Conservation (phyloP, 768 basidiomycete species). For the Asterophora lycoperdoides region DNA sequence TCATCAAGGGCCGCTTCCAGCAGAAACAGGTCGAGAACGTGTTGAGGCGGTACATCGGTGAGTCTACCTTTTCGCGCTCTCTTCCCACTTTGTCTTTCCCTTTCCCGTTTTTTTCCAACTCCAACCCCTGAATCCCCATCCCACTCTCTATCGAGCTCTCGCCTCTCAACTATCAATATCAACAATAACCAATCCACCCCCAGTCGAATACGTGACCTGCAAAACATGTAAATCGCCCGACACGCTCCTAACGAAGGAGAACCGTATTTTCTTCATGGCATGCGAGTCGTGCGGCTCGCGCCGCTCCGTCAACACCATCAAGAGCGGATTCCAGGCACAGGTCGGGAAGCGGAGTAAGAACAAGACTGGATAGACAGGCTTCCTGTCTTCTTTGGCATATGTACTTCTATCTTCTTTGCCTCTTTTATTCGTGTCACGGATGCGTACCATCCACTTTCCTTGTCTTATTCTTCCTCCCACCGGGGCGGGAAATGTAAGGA, state of each 20-base stretch:
- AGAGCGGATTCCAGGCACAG: conserved; percentile 98
- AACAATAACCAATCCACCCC: not conserved
- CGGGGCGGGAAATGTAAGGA: too few relatives aligned
- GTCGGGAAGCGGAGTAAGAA: conserved; percentile 85
- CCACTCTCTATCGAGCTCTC: too few relatives aligned
- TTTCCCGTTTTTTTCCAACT: not conserved
- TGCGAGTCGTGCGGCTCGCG: conserved; percentile 89
- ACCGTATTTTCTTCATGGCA: conserved; percentile 97
- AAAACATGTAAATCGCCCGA: conserved; percentile 99
- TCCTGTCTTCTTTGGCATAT: too few relatives aligned
- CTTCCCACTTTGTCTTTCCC: not conserved
- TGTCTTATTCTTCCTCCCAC: too few relatives aligned
- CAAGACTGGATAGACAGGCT: conserved; percentile 51
- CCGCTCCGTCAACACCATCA: conserved; percentile 93
- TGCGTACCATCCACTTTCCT: not conserved
- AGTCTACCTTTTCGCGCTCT: too few relatives aligned
- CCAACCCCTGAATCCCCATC: too few relatives aligned
- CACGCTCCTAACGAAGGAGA: conserved; percentile 94
- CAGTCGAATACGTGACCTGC: conserved; percentile 98
- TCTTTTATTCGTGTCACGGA: not conserved
- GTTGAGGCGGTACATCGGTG: conserved; percentile 92
- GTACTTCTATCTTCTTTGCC: not conserved
- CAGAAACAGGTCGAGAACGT: conserved; percentile 99
- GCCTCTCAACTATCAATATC: too few relatives aligned
- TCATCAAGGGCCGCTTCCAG: conserved; percentile 97